These are phyloP conservation scores for Quercus glauca DNA, from an alignment of 306 rosid genomes.

Conservation along the genomic window DNA sequence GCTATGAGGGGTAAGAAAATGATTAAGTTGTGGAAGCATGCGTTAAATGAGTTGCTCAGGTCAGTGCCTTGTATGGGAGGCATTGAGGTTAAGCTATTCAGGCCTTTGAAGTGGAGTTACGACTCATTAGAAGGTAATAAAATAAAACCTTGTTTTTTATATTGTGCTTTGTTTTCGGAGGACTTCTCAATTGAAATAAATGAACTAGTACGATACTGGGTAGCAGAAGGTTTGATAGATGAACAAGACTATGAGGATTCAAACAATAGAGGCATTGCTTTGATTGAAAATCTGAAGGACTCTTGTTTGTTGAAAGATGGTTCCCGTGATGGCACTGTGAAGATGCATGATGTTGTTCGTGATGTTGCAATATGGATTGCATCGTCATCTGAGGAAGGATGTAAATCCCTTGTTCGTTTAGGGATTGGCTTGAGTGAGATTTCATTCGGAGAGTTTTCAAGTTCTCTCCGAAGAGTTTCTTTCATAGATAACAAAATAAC, in stretches of 20 bases:
- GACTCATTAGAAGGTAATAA: not conserved
- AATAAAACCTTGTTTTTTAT: no score
- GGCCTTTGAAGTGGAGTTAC: not conserved
- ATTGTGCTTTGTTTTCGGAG: not conserved
- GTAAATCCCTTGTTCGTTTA: not conserved
- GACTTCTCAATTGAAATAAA: slow-evolving; percentile 1
- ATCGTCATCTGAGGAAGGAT: not conserved
- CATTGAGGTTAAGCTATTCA: not conserved
- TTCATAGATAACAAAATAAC: not conserved
- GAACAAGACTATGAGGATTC: not conserved
- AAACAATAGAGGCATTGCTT: not conserved
- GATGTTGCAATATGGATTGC: not conserved
- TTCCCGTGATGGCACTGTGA: no score
- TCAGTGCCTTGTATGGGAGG: not conserved
- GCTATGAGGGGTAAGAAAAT: not conserved
- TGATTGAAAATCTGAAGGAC: slow-evolving; percentile 19
- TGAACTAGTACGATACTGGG: not conserved
- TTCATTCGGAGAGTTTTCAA: not conserved
- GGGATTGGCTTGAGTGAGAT: no score
- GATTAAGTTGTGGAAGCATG: slow-evolving; percentile 13
- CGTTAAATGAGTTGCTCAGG: not conserved
- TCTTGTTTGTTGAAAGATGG: not conserved
- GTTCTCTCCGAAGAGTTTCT: not conserved
- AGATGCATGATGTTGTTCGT: no score
- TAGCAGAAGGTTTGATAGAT: no score